Evolutionary conservation across 192 early-diverging fungal genomes (phyloP).

Genomic region (Linnemannia schmuckeri): DNA sequence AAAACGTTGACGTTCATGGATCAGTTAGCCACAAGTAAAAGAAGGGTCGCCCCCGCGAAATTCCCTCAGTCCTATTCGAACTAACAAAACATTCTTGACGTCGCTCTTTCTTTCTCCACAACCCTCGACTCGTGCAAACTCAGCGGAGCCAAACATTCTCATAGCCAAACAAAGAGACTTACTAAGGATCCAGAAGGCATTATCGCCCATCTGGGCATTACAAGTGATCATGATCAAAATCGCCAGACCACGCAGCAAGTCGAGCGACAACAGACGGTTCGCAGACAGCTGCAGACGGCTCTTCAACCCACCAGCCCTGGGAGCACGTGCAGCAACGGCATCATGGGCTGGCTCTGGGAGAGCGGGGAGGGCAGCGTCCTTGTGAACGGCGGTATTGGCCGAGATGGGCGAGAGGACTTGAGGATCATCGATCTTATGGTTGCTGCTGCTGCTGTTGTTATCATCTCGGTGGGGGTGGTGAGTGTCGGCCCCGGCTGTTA

Average conservation of each 20-base stretch:
- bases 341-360: neutral
- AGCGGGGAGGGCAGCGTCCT: neutral
- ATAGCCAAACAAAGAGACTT: neutral
- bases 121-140: neutral
- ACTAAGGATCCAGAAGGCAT: constrained; percentile 34
- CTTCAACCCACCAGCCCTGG: neutral
- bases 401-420: constrained; percentile 7
- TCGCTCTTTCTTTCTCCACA: too few species aligned
- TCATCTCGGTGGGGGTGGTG: neutral
- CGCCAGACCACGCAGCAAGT: constrained; percentile 62
- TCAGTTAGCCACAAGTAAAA: too few species aligned
- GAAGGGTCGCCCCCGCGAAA: too few species aligned
- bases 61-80: neutral
- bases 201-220: constrained; percentile 58
- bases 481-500: neutral
- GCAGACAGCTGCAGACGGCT: constrained; percentile 20
- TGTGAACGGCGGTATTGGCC: neutral
- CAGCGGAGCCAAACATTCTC: neutral
- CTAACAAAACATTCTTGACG: too few species aligned
- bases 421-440: neutral
- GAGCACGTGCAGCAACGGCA: neutral
- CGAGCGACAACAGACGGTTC: constrained; percentile 61
- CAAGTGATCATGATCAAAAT: constrained; percentile 66
- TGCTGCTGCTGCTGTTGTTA: neutral
- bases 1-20: constrained; percentile 1